Evolutionary conservation across 2,329 filamentous ascomycete genomes (phyloP).

Genomic region (Alternaria atra): DNA sequence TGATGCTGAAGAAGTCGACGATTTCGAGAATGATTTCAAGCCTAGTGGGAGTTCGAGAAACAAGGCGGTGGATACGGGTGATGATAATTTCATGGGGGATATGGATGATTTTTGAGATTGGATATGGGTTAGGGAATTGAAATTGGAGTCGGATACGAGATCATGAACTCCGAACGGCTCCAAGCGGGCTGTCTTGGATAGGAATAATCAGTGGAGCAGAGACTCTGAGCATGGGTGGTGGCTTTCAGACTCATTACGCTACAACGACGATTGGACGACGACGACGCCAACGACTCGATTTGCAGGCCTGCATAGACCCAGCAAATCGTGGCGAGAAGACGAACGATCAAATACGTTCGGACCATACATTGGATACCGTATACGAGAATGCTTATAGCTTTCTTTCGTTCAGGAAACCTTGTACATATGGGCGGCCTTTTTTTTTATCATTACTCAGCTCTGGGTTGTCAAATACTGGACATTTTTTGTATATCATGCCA

Average conservation of each 20-base stretch:
- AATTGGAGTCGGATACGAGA: neutral
- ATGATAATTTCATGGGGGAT: constrained; percentile 34
- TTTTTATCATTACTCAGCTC: neutral
- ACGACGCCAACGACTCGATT: neutral
- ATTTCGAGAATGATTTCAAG: neutral
- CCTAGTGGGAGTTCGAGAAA: neutral
- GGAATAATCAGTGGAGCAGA: neutral
- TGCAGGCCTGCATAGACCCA: neutral
- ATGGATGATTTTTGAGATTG: constrained; percentile 46
- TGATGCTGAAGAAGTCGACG: constrained; percentile 8
- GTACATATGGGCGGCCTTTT: constrained; percentile 16
- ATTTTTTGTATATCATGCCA: constrained; percentile 2
- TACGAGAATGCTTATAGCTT: neutral
- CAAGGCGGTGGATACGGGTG: neutral
- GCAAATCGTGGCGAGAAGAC: neutral
- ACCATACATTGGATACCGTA: neutral
- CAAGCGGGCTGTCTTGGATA: neutral
- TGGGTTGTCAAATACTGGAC: neutral
- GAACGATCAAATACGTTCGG: neutral
- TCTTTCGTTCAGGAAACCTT: neutral
- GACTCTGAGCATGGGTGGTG: neutral
- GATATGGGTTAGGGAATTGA: neutral
- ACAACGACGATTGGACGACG: neutral
- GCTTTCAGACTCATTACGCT: neutral
- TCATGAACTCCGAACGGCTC: neutral